Percentiles rank a stretch among this genome's conserved stretches.
Evolutionary conservation across 1,284 basidiomycete species (phyloP).

Genomic region (Anthracocystis panici-leucophaei): DNA sequence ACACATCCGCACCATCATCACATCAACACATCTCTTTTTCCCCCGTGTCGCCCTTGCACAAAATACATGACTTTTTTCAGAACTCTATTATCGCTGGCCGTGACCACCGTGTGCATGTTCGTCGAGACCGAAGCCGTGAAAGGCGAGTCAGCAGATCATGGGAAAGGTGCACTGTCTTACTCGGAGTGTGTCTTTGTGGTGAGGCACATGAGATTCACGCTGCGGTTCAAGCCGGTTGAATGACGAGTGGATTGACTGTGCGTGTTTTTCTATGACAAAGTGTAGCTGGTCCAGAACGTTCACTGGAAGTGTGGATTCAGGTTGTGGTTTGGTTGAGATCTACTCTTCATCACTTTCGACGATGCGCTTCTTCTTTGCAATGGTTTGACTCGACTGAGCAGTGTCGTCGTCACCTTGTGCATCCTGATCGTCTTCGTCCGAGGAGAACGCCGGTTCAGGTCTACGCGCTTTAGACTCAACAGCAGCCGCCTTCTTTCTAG

Average conservation of each 20-base stretch:
- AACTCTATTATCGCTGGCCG: neutral
- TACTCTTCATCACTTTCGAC: constrained; percentile 54
- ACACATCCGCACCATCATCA: constrained; percentile 31
- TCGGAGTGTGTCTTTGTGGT: neutral
- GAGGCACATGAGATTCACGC: neutral
- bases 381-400: constrained; percentile 26
- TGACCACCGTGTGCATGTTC: neutral
- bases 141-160: neutral
- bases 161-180: neutral
- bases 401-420: constrained; percentile 28
- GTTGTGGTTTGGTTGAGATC: neutral
- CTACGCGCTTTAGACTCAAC: constrained; percentile 28
- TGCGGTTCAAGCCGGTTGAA: neutral
- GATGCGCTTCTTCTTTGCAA: constrained; percentile 54
- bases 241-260: neutral
- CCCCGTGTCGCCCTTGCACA: constrained; percentile 49
- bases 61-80: constrained; percentile 48
- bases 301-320: neutral
- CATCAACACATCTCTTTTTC: constrained; percentile 21
- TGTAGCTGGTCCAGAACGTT: neutral
- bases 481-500: constrained; percentile 41
- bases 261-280: neutral
- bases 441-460: constrained; percentile 41
- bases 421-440: constrained; percentile 50
- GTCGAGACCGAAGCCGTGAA: neutral